phyloP scores from a whole-genome alignment of 352 stramenopile species.

The Phytophthora sp. region DNA sequence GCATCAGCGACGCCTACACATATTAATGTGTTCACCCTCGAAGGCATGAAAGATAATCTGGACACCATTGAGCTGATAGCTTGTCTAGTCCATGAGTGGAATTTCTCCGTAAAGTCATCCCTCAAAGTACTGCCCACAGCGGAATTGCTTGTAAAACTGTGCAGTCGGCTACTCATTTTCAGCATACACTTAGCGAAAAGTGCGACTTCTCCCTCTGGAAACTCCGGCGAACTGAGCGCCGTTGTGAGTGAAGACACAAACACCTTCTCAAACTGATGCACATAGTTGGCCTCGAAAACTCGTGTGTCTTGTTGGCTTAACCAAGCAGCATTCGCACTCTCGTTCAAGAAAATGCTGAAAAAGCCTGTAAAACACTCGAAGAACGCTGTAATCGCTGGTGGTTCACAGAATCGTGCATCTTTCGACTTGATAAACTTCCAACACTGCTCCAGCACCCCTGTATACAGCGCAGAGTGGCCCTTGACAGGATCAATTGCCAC shows the following conservation, averaged over 20 bases:
- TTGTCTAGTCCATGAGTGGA: constrained; percentile 52
- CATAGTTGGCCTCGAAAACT: constrained; percentile 47
- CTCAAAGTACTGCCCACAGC: constrained; percentile 37
- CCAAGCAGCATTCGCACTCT: constrained; percentile 39
- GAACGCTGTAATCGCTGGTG: constrained; percentile 60
- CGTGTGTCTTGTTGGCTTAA: constrained; percentile 33
- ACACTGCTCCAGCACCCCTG: constrained; percentile 66
- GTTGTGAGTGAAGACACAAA: constrained; percentile 49
- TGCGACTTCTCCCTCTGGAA: constrained; percentile 43
- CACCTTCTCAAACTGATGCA: constrained; percentile 71
- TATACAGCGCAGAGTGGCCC: constrained; percentile 58
- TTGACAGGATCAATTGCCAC: constrained; percentile 53
- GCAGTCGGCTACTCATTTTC: constrained; percentile 49
- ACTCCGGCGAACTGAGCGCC: constrained; percentile 45
- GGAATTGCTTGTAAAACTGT: constrained; percentile 37
- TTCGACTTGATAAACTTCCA: constrained; percentile 74
- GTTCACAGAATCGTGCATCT: constrained; percentile 58
- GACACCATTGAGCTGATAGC: constrained; percentile 34
- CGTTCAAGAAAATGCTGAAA: constrained; percentile 69
- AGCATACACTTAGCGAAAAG: constrained; percentile 53
- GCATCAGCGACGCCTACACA: constrained; percentile 22
- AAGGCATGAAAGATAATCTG: constrained; percentile 45
- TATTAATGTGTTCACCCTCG: constrained; percentile 42
- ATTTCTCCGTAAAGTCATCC: constrained; percentile 32
- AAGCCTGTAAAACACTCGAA: constrained; percentile 80